Conservation (phyloP, 2,329 filamentous ascomycete genomes). For the Phialophora verrucosa region DNA sequence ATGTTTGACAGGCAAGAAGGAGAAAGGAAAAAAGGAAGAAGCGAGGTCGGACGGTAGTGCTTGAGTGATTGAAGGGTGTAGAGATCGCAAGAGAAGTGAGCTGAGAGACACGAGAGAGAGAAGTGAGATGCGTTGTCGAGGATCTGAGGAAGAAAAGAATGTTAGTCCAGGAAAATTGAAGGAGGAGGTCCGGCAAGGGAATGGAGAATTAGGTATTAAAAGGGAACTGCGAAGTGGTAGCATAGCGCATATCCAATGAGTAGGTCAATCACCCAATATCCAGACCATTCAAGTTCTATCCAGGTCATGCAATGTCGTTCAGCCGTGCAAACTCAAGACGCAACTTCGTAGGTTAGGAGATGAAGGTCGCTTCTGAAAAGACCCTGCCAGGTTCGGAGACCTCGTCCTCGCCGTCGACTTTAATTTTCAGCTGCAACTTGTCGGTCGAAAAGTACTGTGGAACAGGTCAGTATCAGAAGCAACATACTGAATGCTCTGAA, state of each 20-base stretch:
- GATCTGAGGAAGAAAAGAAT: constrained; percentile 2
- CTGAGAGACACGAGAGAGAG: background rate
- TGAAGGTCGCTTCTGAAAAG: constrained; percentile 95
- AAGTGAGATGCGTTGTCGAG: background rate
- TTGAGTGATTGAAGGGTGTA: background rate
- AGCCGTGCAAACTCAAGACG: constrained; percentile 3
- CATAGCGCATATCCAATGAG: constrained; percentile 41
- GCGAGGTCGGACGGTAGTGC: background rate
- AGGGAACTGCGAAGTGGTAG: constrained; percentile 22
- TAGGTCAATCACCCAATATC: constrained; percentile 41
- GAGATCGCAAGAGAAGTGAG: background rate
- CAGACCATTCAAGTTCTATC: constrained; percentile 30
- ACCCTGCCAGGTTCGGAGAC: constrained; percentile 76
- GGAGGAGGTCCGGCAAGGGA: constrained; percentile 5
- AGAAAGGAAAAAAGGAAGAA: background rate
- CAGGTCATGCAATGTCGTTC: constrained; percentile 23
- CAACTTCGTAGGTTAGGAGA: constrained; percentile 62
- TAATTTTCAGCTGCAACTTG: constrained; percentile 77
- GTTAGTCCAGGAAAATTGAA: constrained; percentile 3
- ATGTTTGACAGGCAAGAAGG: background rate
- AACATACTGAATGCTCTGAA: background rate
- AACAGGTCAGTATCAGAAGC: constrained; percentile 1
- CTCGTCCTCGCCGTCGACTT: constrained; percentile 81
- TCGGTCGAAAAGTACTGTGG: constrained; percentile 71
- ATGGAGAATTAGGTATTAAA: constrained; percentile 38